Evolutionary conservation across 2,329 filamentous ascomycete species (phyloP), one percentile per base, ranked within the genome.

Genomic region (Colletotrichum navitas): DNA sequence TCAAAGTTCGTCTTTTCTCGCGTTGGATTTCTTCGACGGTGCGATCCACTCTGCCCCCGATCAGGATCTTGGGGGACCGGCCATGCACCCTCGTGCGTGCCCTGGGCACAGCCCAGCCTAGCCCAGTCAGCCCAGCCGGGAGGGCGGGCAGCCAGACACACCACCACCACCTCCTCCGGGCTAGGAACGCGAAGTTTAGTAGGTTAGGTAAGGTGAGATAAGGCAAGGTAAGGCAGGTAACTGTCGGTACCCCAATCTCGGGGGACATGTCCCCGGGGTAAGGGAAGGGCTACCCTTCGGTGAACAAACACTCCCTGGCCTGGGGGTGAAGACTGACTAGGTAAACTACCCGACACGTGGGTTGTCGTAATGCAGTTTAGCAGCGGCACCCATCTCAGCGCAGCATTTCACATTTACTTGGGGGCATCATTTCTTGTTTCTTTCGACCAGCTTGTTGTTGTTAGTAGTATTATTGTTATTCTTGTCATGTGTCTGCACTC

Each of bases 1-100:
- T 71, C 68, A 71, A 71, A 71, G 68, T 71, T 71, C 68, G 68
- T 71, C 68, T 63, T 71, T 71, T 71, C 68, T 71, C 60, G 65
- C 10, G 41, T 71, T 68, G 68, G 64, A 60, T 68, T 71, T 68
- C 58, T 71, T 71, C 68, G 59, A 68, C 65, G 59, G 45, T 60
- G 68, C 59, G 59, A 71, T 71, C 68, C 68, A 71, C 68, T 60
- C 64, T 29, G 29, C 68, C 62, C 64, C 59, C 68, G 65, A 68
- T 71, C 59, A 71, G 65, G 58, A 71, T 68, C 68, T 71, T 62
- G 65, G 65, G 49, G 52, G 64, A 41, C 63, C 34, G 26, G 41
- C 56, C 68, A 61, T 70, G 55, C 59, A 59, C 63, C 21, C 32
- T 56, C 54, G 29, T 11, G 34, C 11, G 34, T 36, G 12, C 34